These are phyloP conservation scores for Lachnellula subtilissima DNA, from an alignment of 2,329 filamentous ascomycete genomes.

Conservation along the genomic window DNA sequence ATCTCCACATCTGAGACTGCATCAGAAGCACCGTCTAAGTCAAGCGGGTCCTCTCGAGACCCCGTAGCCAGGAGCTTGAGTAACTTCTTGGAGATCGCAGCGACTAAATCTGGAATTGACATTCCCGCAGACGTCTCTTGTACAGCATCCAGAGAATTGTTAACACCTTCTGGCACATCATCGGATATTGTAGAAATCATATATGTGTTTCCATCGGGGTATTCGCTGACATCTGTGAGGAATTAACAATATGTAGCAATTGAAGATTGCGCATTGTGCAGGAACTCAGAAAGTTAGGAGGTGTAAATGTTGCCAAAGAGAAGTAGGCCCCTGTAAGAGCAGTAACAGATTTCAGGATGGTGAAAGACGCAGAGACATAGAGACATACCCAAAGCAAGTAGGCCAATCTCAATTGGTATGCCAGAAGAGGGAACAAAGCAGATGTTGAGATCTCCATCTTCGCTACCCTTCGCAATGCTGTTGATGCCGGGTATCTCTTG, in stretches of 20 bases:
- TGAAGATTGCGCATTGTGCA: neutral
- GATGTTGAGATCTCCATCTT: constrained; percentile 69
- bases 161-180: constrained; percentile 38
- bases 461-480: constrained; percentile 55
- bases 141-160: constrained; percentile 30
- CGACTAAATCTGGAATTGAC: constrained; percentile 22
- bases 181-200: constrained; percentile 50
- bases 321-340: neutral
- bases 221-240: constrained; percentile 49
- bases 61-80: constrained; percentile 17
- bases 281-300: neutral
- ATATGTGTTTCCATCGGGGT: constrained; percentile 42
- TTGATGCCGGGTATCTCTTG: constrained; percentile 44
- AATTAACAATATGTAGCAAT: constrained; percentile 10
- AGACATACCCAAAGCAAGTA: constrained; percentile 22
- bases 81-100: constrained; percentile 22
- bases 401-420: constrained; percentile 22
- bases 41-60: constrained; percentile 12
- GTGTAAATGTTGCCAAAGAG: neutral
- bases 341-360: neutral
- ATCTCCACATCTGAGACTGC: constrained; percentile 16
- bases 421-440: constrained; percentile 38
- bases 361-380: constrained; percentile 3
- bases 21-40: constrained; percentile 34
- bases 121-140: constrained; percentile 18